Evolutionary conservation across 331 rosid genomes (phyloP), one percentile per base, ranked within the genome.

Genomic region (Ulmus americana): DNA sequence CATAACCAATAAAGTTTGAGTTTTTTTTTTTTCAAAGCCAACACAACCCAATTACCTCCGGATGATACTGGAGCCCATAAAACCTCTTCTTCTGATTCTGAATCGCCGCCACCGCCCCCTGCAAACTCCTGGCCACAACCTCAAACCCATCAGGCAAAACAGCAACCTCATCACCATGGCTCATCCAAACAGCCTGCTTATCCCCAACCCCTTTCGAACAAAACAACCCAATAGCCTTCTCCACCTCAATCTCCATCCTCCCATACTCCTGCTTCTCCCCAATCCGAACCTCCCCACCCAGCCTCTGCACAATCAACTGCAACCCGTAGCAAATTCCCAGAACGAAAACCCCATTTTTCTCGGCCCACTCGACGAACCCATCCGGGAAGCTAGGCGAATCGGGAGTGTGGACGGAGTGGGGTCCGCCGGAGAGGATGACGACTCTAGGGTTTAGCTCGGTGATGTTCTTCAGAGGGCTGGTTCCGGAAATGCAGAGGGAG

Each of bases 271-370:
- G 97, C 67, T 74, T 74, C 65, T 81, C 62, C 3, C 98, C 97
- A 9, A 77, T 74, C 69, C 72, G 71, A 55, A 89, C 98, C 5
- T 72, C 84, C 7, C 98, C 97, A 1, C 95, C 98, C 3, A 94
- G 89, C 60, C 77, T 81, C 90, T 85, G 90, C 45, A 94, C 97
- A 10, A 94, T 74, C 62, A 94, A 72, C 72, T 94, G 98, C 8
- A 94, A 90, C 39, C 98, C 97, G 46, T 94, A 94, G 76, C 98
- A 94, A 64, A 94, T 80, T 47, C 97, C 98, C 49, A 94, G 79
- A 46, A 94, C 95, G 52, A 61, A 66, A 2, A 89, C 88, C 59
- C 72, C 84, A 38, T 83, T 76, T 18, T 83, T 68, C 60, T 76
- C 83, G 16, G 91, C 95, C 98, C 97, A 94, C 14, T 77, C 79